phyloP scores from a whole-genome alignment of 805 yeast genomes.

The Barnettozyma wickerhamii region DNA sequence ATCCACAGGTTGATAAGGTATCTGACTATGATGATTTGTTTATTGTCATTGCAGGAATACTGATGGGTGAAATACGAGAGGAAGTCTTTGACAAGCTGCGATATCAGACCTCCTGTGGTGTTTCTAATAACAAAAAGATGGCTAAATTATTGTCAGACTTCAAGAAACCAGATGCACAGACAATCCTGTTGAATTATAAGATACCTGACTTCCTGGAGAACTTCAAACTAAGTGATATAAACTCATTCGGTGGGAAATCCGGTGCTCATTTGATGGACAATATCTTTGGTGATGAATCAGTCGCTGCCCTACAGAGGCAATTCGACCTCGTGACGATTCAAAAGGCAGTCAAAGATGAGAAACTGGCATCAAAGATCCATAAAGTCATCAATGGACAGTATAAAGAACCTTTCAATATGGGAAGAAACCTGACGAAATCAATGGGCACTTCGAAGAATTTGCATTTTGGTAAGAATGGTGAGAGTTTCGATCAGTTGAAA shows the following conservation, averaged over 20 bases:
- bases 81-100: slow-evolving; percentile 52
- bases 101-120: slow-evolving; percentile 88
- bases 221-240: slow-evolving; percentile 67
- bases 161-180: slow-evolving; percentile 83
- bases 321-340: slow-evolving; percentile 42
- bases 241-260: slow-evolving; percentile 88
- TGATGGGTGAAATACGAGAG: slow-evolving; percentile 50
- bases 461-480: slow-evolving; percentile 45
- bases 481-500: slow-evolving; percentile 46
- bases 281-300: slow-evolving; percentile 40
- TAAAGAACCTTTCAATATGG: slow-evolving; percentile 45
- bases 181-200: slow-evolving; percentile 53
- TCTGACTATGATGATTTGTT: slow-evolving; percentile 81
- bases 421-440: slow-evolving; percentile 64
- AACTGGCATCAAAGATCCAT: slow-evolving; percentile 51
- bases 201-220: slow-evolving; percentile 50
- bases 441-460: slow-evolving; percentile 90
- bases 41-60: slow-evolving; percentile 59
- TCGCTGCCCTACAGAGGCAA: slow-evolving; percentile 4
- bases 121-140: slow-evolving; percentile 68
- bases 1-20: slow-evolving; percentile 14
- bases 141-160: slow-evolving; percentile 87
- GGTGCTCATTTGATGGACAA: slow-evolving; percentile 57
- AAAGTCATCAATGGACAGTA: slow-evolving; percentile 62
- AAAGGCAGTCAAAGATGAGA: slow-evolving; percentile 46